A percentile compares a stretch with the other conserved stretches of the same genome.
These are phyloP conservation scores for Karstenula rhodostoma DNA, from an alignment of 2,329 filamentous ascomycete genomes.

Conservation along the genomic window DNA sequence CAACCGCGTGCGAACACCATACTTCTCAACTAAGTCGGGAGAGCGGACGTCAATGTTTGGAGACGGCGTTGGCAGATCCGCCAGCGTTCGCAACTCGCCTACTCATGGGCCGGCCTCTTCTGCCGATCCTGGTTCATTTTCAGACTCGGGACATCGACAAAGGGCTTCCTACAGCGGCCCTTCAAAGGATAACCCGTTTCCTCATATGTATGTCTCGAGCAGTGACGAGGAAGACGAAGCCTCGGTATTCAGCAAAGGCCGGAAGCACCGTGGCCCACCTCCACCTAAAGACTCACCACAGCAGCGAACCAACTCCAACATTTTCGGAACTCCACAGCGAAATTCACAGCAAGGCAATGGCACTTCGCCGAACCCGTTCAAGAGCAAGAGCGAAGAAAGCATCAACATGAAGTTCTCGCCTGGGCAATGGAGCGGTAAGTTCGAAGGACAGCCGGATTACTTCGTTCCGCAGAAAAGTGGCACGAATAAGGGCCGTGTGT, in stretches of 20 bases:
- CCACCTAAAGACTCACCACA: slow-evolving; percentile 25
- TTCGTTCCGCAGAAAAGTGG: slow-evolving; percentile 48
- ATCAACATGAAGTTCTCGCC: slow-evolving; percentile 61
- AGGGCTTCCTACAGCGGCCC: slow-evolving; percentile 36
- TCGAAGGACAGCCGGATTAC: slow-evolving; percentile 53
- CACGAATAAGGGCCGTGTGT: slow-evolving; percentile 35
- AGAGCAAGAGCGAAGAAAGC: slow-evolving; percentile 58
- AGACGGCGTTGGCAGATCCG: slow-evolving; percentile 60
- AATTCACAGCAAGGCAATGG: slow-evolving; percentile 22
- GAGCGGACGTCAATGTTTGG: slow-evolving; percentile 65
- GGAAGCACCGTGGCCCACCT: slow-evolving; percentile 23
- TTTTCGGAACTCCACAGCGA: slow-evolving; percentile 29
- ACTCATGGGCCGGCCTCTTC: slow-evolving; percentile 35
- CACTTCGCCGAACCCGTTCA: slow-evolving; percentile 39
- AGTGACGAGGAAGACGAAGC: slow-evolving; percentile 35
- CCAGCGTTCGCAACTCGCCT: slow-evolving; percentile 62
- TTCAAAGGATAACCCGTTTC: slow-evolving; percentile 29
- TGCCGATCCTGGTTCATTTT: slow-evolving; percentile 35
- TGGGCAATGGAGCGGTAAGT: slow-evolving; percentile 56
- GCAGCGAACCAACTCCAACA: slow-evolving; percentile 27
- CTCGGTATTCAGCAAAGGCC: slow-evolving; percentile 28
- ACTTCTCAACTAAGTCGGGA: slow-evolving; percentile 60
- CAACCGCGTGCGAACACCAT: slow-evolving; percentile 61
- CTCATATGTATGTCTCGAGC: slow-evolving; percentile 44
- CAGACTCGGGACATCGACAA: slow-evolving; percentile 43